Evolutionary conservation across 805 yeast species (phyloP).

Genomic region (Pichia exigua): DNA sequence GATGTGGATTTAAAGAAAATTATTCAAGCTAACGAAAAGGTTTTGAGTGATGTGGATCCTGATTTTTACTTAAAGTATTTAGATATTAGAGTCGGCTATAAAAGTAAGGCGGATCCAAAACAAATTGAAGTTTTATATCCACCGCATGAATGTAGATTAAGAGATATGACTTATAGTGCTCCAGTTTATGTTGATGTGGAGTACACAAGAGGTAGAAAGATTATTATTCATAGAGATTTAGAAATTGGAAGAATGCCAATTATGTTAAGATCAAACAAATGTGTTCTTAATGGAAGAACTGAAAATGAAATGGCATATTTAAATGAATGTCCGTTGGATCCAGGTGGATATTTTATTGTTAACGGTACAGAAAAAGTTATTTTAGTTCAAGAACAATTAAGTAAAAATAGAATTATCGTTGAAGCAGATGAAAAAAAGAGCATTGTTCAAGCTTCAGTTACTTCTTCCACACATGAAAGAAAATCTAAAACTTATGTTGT

Average conservation of each 20-base stretch:
- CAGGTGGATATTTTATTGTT: constrained; percentile 97
- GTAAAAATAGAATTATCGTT: constrained; percentile 94
- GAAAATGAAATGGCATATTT: constrained; percentile 81
- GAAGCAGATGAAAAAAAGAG: constrained; percentile 95
- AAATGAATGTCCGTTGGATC: constrained; percentile 95
- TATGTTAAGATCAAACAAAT: constrained; percentile 89
- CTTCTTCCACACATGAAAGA: constrained; percentile 96
- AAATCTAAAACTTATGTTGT: constrained; percentile 95
- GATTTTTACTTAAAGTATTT: constrained; percentile 89
- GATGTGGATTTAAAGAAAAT: constrained; percentile 90
- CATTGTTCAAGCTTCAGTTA: constrained; percentile 94
- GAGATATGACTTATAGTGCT: constrained; percentile 92
- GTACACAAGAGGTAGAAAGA: constrained; percentile 89
- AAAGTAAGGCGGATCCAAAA: constrained; percentile 39
- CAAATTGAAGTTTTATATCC: constrained; percentile 59
- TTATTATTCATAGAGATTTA: constrained; percentile 80
- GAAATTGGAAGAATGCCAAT: constrained; percentile 99
- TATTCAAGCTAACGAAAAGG: constrained; percentile 80
- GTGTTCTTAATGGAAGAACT: constrained; percentile 71
- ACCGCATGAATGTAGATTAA: constrained; percentile 91
- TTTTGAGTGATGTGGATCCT: constrained; percentile 93
- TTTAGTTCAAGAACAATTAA: constrained; percentile 91
- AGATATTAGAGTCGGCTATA: constrained; percentile 87
- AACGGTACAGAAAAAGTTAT: constrained; percentile 98
- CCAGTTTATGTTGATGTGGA: constrained; percentile 96